phyloP scores from a whole-genome alignment of 129 eudicot species.

The Oenanthe sinensis region DNA sequence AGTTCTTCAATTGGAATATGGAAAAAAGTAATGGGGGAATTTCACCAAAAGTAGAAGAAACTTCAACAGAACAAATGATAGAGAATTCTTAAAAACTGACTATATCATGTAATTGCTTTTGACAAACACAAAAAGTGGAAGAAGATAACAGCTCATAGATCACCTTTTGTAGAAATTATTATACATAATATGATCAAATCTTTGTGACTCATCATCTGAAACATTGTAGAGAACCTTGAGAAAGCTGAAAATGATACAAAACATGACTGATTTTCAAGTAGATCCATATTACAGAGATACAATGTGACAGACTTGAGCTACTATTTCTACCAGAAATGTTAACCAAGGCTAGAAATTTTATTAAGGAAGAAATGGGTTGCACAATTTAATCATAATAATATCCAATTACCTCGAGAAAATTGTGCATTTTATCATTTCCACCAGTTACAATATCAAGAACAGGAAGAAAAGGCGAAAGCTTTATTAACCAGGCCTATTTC shows the following conservation, averaged over 20 bases:
- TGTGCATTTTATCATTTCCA: slow-evolving; percentile 13
- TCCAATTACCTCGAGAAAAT: slow-evolving; percentile 11
- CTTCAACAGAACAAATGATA: slow-evolving; percentile 9
- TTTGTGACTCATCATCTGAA: neutral
- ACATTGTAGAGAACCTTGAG: neutral
- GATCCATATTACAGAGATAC: slow-evolving; percentile 4
- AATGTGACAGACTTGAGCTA: neutral
- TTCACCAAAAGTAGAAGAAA: slow-evolving; percentile 19
- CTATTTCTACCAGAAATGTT: slow-evolving; percentile 6
- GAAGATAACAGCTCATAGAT: slow-evolving; percentile 18
- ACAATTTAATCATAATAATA: slow-evolving; percentile 6
- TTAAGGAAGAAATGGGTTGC: neutral
- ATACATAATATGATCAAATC: neutral
- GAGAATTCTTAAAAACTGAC: neutral
- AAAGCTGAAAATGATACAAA: neutral
- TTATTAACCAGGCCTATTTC: slow-evolving; percentile 47
- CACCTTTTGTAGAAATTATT: slow-evolving; percentile 13
- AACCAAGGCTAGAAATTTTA: neutral
- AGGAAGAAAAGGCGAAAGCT: neutral
- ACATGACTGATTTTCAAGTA: slow-evolving; percentile 14
- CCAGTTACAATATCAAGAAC: neutral
- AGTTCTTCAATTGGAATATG: slow-evolving; percentile 2
- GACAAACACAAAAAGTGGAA: slow-evolving; percentile 24
- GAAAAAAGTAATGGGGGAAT: slow-evolving; percentile 12
- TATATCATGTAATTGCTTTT: slow-evolving; percentile 21